Percentiles rank a stretch among this genome's conserved stretches.
Conservation (phyloP, 2,329 filamentous ascomycete genomes). For the Xylaria sp. region DNA sequence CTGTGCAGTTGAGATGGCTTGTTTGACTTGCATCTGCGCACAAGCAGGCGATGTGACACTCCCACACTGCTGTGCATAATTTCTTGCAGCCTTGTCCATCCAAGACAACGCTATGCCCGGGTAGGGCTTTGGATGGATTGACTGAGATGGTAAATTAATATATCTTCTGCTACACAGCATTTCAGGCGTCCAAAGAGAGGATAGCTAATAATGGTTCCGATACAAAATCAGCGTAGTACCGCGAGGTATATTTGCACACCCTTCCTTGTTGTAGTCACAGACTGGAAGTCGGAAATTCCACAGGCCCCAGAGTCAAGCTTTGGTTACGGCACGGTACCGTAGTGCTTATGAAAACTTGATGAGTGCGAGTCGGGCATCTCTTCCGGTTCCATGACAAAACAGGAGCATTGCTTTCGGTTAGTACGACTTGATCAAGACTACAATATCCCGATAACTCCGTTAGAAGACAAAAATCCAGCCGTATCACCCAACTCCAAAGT, state of each 20-base stretch:
- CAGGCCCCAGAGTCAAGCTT: conserved; percentile 31
- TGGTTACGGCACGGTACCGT: conserved; percentile 38
- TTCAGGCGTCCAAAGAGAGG: conserved; percentile 22
- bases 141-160: conserved; percentile 33
- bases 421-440: conserved; percentile 21
- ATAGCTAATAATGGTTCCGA: conserved; percentile 21
- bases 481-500: conserved; percentile 39
- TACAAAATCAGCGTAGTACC: conserved; percentile 5
- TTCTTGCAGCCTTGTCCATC: conserved; percentile 43
- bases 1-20: conserved; percentile 34
- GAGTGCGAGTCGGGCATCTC: conserved; percentile 46
- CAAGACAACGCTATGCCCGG: conserved; percentile 34
- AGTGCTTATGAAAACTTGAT: conserved; percentile 38
- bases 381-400: conserved; percentile 40
- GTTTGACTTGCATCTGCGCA: conserved; percentile 43
- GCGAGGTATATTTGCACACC: conserved; percentile 7
- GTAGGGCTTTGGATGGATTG: conserved; percentile 36
- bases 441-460: conserved; percentile 37
- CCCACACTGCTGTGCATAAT: conserved; percentile 43
- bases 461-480: conserved; percentile 31
- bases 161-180: conserved; percentile 31
- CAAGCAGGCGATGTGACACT: conserved; percentile 30
- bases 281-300: conserved; percentile 29
- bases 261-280: conserved; percentile 6
- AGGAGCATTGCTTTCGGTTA: conserved; percentile 14